Evolutionary conservation across 2,329 filamentous ascomycete genomes (phyloP), one percentile per base, ranked within the genome.

Genomic region (Calonectria pauciramosa): DNA sequence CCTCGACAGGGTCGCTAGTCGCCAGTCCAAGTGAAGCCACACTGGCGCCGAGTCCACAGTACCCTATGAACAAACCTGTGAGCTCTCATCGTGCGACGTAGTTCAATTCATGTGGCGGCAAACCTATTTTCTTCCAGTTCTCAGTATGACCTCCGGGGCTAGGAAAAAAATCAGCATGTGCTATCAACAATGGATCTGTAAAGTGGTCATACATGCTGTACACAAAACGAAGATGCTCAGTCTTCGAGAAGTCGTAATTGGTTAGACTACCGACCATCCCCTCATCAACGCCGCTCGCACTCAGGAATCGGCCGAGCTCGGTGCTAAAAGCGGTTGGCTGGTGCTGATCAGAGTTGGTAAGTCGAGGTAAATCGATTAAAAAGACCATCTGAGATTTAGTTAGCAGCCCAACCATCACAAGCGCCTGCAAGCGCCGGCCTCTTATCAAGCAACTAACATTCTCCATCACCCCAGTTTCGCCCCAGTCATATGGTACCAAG

Each of bases 401-500:
- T 76, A 82, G 78, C 75, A 65, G 77, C 28, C 51, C 68, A 73
- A 73, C 68, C 28, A 66, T 75, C 44, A 41, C 23, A 75, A 44
- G 36, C 59, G 47, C 49, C 36, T 49, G 54, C 47, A 44, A 83
- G 73, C 72, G 68, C 70, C 54, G 70, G 5, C 56, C 14, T 67
- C 68, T 71, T 51, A 70, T 71, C 59, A 60, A 59, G 59, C 67
- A 56, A 79, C 89, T 73, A 81, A 94, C 93, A 84, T 98, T 98
- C 85, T 98, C 96, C 92, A 98, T 94, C 2, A 93, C 86, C 9
- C 95, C 95, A 2, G 89, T 90, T 83, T 97, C 95, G 13, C 96
- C 96, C 96, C 97, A 99, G 82, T 99, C 96, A 80, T 94, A 95
- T 10, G 91, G 89, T 16, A 94, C 93, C 64, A 98, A 87, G 80